phyloP scores from a whole-genome alignment of 306 rosid species.

The Sophora flavescens region DNA sequence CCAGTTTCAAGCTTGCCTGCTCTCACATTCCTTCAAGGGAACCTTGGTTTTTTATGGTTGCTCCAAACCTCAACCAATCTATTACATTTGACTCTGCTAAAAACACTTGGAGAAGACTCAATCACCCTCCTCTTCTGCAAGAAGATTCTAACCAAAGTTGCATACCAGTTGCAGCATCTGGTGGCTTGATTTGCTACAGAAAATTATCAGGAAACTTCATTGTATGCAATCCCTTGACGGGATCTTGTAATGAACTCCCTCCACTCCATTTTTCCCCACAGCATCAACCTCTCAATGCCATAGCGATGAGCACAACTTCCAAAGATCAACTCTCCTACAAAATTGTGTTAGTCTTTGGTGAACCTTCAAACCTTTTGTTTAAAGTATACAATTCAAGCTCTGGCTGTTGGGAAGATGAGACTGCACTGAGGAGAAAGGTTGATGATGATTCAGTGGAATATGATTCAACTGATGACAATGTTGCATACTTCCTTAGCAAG shows the following conservation, averaged over 20 bases:
- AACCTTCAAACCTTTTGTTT: slow-evolving; percentile 66
- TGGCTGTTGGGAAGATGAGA: slow-evolving; percentile 68
- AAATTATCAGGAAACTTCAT: slow-evolving; percentile 62
- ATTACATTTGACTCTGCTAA: slow-evolving; percentile 77
- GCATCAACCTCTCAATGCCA: slow-evolving; percentile 67
- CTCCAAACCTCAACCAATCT: slow-evolving; percentile 65
- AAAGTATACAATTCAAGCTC: slow-evolving; percentile 58
- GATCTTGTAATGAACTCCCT: slow-evolving; percentile 67
- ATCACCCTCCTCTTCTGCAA: slow-evolving; percentile 60
- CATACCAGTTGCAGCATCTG: slow-evolving; percentile 80
- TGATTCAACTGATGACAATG: slow-evolving; percentile 63
- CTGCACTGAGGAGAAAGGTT: slow-evolving; percentile 52
- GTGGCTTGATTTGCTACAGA: slow-evolving; percentile 84
- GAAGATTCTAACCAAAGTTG: slow-evolving; percentile 49
- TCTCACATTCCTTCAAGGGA: slow-evolving; percentile 68
- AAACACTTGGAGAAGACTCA: slow-evolving; percentile 69
- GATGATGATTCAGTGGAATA: slow-evolving; percentile 46
- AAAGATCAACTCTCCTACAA: slow-evolving; percentile 51
- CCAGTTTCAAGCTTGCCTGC: slow-evolving; percentile 85
- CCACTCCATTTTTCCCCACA: slow-evolving; percentile 50
- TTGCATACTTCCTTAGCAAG: slow-evolving; percentile 75
- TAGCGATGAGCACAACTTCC: slow-evolving; percentile 67
- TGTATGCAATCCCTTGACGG: slow-evolving; percentile 77
- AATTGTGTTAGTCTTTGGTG: slow-evolving; percentile 71
- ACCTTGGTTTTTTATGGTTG: slow-evolving; percentile 91